Conservation (phyloP, 768 basidiomycete species). For the Auriscalpium microsporum region DNA sequence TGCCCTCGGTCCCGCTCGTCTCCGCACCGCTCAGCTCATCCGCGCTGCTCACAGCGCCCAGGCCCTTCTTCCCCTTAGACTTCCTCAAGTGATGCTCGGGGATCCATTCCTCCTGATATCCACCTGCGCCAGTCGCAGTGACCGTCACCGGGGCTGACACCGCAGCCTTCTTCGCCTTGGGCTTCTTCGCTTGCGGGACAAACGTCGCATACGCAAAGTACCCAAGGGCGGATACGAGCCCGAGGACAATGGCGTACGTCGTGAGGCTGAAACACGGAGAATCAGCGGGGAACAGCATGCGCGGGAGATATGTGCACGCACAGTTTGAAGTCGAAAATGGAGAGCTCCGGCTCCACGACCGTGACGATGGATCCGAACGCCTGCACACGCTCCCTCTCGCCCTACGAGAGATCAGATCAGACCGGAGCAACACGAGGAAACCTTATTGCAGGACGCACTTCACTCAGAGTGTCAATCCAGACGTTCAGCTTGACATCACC, state of each 20-base stretch:
- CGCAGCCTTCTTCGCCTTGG: slow-evolving; percentile 35
- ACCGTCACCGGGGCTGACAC: slow-evolving; percentile 41
- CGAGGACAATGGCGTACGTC: slow-evolving; percentile 64
- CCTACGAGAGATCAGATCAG: slow-evolving; percentile 27
- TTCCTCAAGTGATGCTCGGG: slow-evolving; percentile 83
- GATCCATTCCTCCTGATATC: slow-evolving; percentile 87
- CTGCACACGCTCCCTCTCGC: slow-evolving; percentile 46
- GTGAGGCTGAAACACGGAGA: slow-evolving; percentile 31
- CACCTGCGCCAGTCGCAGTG: slow-evolving; percentile 58
- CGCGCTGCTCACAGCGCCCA: slow-evolving; percentile 41
- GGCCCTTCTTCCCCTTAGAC: slow-evolving; percentile 39
- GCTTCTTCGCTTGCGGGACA: slow-evolving; percentile 55
- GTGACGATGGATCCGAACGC: slow-evolving; percentile 73
- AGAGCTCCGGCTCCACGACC: slow-evolving; percentile 71
- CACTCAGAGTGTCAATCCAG: slow-evolving; percentile 64
- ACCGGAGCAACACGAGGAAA: neutral
- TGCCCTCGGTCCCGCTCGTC: slow-evolving; percentile 50
- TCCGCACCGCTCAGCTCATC: slow-evolving; percentile 57
- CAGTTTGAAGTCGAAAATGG: slow-evolving; percentile 77
- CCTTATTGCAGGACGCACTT: slow-evolving; percentile 34
- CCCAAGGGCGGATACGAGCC: slow-evolving; percentile 49
- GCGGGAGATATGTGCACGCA: slow-evolving; percentile 28
- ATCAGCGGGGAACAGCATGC: neutral
- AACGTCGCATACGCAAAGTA: slow-evolving; percentile 64
- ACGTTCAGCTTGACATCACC: slow-evolving; percentile 66